These are phyloP conservation scores for Fonsecaea nubica DNA, from an alignment of 2,329 filamentous ascomycete species.

Conservation along the genomic window DNA sequence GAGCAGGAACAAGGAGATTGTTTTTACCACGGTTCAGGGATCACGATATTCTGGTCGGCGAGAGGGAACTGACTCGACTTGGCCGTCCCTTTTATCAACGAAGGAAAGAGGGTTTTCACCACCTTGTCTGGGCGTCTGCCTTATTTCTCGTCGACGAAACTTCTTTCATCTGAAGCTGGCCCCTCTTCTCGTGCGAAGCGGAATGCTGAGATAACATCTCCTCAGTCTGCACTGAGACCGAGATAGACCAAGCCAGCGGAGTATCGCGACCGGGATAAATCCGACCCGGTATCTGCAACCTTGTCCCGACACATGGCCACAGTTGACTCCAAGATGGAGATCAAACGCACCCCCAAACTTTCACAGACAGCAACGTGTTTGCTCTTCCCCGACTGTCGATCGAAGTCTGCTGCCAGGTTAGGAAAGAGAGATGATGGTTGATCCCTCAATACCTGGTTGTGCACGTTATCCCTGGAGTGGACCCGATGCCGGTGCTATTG, in stretches of 20 bases:
- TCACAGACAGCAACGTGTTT: conserved; percentile 1
- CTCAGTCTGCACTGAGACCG: not conserved
- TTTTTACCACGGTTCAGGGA: not conserved
- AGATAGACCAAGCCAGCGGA: conserved; percentile 25
- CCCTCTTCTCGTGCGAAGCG: not conserved
- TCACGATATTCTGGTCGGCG: not conserved
- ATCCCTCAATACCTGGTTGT: not conserved
- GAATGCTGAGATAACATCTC: conserved; percentile 14
- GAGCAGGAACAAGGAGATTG: not conserved
- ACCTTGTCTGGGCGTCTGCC: not conserved
- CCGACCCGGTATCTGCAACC: conserved; percentile 9
- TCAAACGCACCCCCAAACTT: not conserved
- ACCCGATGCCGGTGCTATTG: not conserved
- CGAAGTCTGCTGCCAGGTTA: conserved; percentile 14
- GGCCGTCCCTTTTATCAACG: not conserved
- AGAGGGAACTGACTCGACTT: not conserved
- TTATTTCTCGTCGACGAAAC: not conserved
- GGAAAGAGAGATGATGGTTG: conserved; percentile 26
- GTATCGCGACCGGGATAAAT: conserved; percentile 19
- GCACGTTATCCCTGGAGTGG: not conserved
- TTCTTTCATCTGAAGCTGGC: not conserved
- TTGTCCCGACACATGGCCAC: conserved; percentile 4
- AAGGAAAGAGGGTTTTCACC: not conserved
- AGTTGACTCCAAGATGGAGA: not conserved
- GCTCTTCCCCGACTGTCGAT: conserved; percentile 15